Base-by-base conservation (phyloP, 257 asterid species). In the Solanum medicagineum region DNA sequence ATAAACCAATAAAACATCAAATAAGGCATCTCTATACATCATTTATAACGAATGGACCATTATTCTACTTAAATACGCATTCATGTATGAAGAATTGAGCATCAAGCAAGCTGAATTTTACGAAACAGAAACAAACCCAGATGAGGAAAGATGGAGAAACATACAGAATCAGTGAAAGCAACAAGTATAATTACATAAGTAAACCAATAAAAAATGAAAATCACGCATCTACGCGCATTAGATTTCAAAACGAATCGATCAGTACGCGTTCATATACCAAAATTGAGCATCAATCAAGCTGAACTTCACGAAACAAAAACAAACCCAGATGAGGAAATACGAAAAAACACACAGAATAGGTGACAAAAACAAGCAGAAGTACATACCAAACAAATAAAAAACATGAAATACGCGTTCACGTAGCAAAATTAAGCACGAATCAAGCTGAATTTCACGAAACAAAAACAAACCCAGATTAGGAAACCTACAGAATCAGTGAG, bases 401-500 rank as follows among this genome's bases (percentile, higher is more conserved):
- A 45, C 15, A 60, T 36, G 5, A 36, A 36, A 36, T 36, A 36
- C 51, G 7, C 77, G 5, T 2, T 5, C 51, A 55, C 26, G 0
- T 55, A 1, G 16, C 8, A 47, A 2, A 79, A 55, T 62, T 26
- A 29, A 51, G 70, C 65, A 29, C 0, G 44, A 65, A 0, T 14
- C 20, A 29, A 65, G 73, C 73, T 65, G 45, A 32, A 8, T 26
- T 68, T 19, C 56, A 40, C 4, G 7, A 63, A 65, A 26, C 68
- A 70, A 87, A 77, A 88, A 81, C 79, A n/a, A 49, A 49, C 6
- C 45, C 47, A 8, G 49, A 36, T 16, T 14, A 68, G 4, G 2
- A 68, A 68, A 36, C 75, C 9, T 32, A 68, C 75, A 4, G 75
- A 68, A 13, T 92, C 95, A 70, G 24, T 22, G 86, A 96, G 95